Evolutionary conservation across 2,329 filamentous ascomycete genomes (phyloP), one percentile per base, ranked within the genome.

Genomic region (Proliferodiscus dingleyae): DNA sequence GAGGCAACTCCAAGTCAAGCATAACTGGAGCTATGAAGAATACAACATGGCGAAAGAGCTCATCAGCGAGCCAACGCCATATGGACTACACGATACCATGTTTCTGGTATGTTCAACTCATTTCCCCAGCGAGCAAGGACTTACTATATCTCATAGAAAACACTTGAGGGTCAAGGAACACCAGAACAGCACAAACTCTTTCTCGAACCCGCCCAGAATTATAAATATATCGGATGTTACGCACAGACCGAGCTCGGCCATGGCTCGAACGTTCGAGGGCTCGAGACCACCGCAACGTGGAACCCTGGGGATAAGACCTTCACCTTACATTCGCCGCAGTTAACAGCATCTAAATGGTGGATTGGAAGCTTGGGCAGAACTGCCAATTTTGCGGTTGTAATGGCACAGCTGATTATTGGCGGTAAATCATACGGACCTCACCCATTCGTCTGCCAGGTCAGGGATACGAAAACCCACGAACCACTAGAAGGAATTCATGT

Each of bases 311-410:
- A 87, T 65, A 84, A 87, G 72, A 87, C 81, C 3, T 89, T 90
- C 58, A 82, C 73, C 11, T 72, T 90, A 28, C 80, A 89, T 65
- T 87, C 83, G 0, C 86, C 86, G 8, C 73, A 80, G 50, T 71
- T 89, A 45, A 89, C 86, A 2, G 78, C 85, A 0, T 84, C 83
- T 26, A 91, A 91, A 62, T 91, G 85, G 85, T 90, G 87, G 87
- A 89, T 89, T 56, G 87, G 87, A 1, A 86, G 84, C 9, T 73
- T 90, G 3, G 87, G 86, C 41, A 75, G 83, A 56, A 83, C 82
- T 2, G 86, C 87, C 36, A 90, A 87, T 62, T 75, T 88, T 60
- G 86, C 86, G 1, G 80, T 87, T 2, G 84, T 90, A 3, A 88
- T 90, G 74, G 86, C 87, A 0, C 85, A 89, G 66, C 72, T 90